Conservation (phyloP, 1,139 yeast species). For the Magnusiomyces ingens region DNA sequence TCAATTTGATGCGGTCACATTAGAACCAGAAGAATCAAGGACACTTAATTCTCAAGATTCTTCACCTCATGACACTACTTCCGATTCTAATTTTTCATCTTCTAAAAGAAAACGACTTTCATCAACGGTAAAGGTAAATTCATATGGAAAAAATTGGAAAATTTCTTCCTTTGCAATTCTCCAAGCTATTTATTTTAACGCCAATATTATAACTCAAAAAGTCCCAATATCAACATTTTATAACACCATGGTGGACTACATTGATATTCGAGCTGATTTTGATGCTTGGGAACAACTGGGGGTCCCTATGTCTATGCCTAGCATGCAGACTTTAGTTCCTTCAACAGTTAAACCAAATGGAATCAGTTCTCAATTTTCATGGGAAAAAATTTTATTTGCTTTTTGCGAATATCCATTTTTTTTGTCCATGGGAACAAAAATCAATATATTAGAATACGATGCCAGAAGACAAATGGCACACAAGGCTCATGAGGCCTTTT, state of each 20-base stretch:
- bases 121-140: slow-evolving; percentile 43
- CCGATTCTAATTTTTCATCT: too few relatives aligned
- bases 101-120: slow-evolving; percentile 9
- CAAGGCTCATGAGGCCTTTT: slow-evolving; percentile 85
- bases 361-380: background rate
- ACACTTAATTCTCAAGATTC: too few relatives aligned
- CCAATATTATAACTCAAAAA: slow-evolving; percentile 41
- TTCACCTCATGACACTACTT: too few relatives aligned
- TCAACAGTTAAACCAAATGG: slow-evolving; percentile 9
- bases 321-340: background rate
- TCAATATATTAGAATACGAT: slow-evolving; percentile 73
- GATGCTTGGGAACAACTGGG: slow-evolving; percentile 61
- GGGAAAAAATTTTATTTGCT: slow-evolving; percentile 16
- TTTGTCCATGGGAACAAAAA: slow-evolving; percentile 75
- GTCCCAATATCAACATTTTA: slow-evolving; percentile 56
- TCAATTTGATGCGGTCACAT: too few relatives aligned
- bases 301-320: slow-evolving; percentile 12
- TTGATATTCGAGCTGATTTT: slow-evolving; percentile 70
- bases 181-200: slow-evolving; percentile 48
- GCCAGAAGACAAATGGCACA: slow-evolving; percentile 77
- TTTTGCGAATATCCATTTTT: slow-evolving; percentile 83
- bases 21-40: too few relatives aligned
- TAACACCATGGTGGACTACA: slow-evolving; percentile 74
- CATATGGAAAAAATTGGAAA: slow-evolving; percentile 80
- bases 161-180: slow-evolving; percentile 58